Conservation (phyloP, 1,139 yeast genomes). For the Yamadazyma spencermartinsiae region DNA sequence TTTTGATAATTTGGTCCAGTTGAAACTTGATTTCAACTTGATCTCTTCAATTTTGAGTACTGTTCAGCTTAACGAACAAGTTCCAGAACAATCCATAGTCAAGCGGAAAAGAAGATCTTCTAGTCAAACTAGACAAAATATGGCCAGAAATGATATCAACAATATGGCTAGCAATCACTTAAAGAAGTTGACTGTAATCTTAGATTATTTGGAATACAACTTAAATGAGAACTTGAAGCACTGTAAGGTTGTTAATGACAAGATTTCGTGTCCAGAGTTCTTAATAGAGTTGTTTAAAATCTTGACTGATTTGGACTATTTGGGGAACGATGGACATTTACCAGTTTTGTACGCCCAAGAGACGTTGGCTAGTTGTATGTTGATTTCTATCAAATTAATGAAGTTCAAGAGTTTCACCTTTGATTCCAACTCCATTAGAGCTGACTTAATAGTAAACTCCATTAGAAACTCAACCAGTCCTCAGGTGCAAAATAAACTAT, state of each 20-base stretch:
- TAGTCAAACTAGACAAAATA: slow-evolving; percentile 68
- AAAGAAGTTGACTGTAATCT: slow-evolving; percentile 71
- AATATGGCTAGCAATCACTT: slow-evolving; percentile 76
- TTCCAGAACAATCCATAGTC: slow-evolving; percentile 52
- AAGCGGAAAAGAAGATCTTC: slow-evolving; percentile 83
- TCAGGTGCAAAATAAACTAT: slow-evolving; percentile 86
- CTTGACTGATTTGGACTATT: slow-evolving; percentile 80
- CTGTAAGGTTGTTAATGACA: slow-evolving; percentile 10
- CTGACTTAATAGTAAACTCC: slow-evolving; percentile 87
- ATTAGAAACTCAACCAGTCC: slow-evolving; percentile 89
- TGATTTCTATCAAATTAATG: slow-evolving; percentile 61
- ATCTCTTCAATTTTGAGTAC: slow-evolving; percentile 52
- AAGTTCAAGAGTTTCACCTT: slow-evolving; percentile 32
- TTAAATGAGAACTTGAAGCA: slow-evolving; percentile 23
- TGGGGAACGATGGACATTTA: slow-evolving; percentile 87
- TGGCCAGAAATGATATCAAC: slow-evolving; percentile 71
- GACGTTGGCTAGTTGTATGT: slow-evolving; percentile 84
- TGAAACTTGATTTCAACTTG: slow-evolving; percentile 46
- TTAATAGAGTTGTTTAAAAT: slow-evolving; percentile 64
- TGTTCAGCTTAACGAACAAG: slow-evolving; percentile 45
- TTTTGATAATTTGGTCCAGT: slow-evolving; percentile 48
- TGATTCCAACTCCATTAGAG: slow-evolving; percentile 75
- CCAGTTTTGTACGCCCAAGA: slow-evolving; percentile 93
- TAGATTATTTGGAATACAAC: slow-evolving; percentile 71
- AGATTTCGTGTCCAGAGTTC: slow-evolving; percentile 46